Base-by-base conservation (phyloP, 306 rosid species). In the Citrullus amarus region DNA sequence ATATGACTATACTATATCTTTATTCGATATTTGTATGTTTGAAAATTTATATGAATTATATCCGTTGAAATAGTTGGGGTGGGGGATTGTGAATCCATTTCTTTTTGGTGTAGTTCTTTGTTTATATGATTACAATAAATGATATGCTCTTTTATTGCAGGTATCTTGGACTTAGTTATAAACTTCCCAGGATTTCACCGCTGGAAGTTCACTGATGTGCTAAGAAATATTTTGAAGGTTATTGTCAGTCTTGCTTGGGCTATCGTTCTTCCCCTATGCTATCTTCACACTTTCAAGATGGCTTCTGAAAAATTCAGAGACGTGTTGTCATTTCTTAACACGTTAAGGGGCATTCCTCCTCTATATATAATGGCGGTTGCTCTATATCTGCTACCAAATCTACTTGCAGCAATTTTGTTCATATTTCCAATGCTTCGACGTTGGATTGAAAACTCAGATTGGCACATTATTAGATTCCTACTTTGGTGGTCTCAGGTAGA, bases 401-500 rank as follows among this genome's bases (percentile, higher is more conserved):
- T 85, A 76, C 87, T 95, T 59, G 88, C 90, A 65, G 92, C 90
- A 60, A 53, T 51, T 82, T 83, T 95, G 79, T 95, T 95, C 89
- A 73, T 91, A 60, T 92, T 95, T 80, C 99, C 99, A 32, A 86
- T 95, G 97, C 90, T 95, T 77, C 91, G 97, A 51, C 99, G 99
- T 80, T 92, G 96, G 97, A 95, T 95, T 81, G 99, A 95, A 88
- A 95, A 91, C 87, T 95, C 99, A 58, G 88, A 95, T 85, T 95
- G 99, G 99, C 97, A 87, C 84, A 84, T 95, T 38, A 76, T 95
- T 60, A 89, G 99, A 83, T 77, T 95, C 76, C 93, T 95, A 82
- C 83, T 92, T 74, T 95, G 99, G 99, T 95, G 99, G 99, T 89
- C 97, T 79, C 99, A 95, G 99, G 99, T 95, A 81, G 43, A 78